Conservation (phyloP, 805 yeast species). For the Komagataella pseudopastoris region DNA sequence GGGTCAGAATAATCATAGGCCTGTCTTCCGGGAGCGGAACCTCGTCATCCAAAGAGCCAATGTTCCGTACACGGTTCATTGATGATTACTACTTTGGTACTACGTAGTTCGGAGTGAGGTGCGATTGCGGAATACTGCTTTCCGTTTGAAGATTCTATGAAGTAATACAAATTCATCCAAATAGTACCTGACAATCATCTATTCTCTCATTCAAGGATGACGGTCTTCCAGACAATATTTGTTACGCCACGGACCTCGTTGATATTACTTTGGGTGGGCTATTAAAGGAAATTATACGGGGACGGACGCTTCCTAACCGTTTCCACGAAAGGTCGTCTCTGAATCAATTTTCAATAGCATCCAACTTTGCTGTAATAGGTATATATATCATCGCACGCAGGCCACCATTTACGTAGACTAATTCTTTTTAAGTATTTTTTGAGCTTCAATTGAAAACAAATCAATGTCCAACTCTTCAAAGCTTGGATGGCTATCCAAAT, state of each 20-base stretch:
- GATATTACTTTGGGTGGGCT: no score
- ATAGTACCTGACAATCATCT: not conserved
- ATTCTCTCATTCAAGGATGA: not conserved
- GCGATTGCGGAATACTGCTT: not conserved
- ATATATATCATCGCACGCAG: not conserved
- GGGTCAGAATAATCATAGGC: constrained; percentile 59
- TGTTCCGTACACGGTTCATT: constrained; percentile 44
- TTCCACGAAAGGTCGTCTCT: not conserved
- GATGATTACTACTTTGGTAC: constrained; percentile 59
- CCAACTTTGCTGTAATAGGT: not conserved
- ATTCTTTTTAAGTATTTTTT: no score
- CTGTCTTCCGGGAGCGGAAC: not conserved
- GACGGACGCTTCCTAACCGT: not conserved
- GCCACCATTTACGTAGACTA: not conserved
- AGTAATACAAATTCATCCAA: not conserved
- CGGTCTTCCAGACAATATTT: not conserved
- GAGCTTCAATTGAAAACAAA: not conserved
- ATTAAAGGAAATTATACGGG: not conserved
- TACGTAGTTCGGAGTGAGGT: not conserved
- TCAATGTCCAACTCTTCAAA: constrained; percentile 24
- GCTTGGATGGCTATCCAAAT: constrained; percentile 73
- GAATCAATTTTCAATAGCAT: not conserved
- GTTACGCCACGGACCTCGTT: not conserved
- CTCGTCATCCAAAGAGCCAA: constrained; percentile 17
- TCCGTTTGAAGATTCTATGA: not conserved